Evolutionary conservation across 495 filamentous ascomycete species (phyloP).

Genomic region (Endocarpon pusillum): DNA sequence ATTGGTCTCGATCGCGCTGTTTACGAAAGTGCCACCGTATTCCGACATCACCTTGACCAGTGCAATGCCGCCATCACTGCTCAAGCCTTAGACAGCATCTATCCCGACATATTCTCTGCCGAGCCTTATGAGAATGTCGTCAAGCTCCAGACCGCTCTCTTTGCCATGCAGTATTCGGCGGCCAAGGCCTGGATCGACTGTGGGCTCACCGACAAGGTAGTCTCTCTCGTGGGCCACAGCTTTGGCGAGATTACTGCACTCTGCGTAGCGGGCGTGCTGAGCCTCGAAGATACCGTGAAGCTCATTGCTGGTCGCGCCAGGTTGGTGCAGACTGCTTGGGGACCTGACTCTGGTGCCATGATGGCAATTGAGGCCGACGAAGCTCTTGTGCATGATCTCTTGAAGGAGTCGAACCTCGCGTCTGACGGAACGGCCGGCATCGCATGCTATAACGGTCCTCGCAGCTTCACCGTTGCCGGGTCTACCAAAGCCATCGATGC

Average conservation of each 20-base stretch:
- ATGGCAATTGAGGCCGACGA: constrained; percentile 25
- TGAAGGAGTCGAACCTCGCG: neutral
- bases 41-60: constrained; percentile 24
- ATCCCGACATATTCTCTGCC: constrained; percentile 30
- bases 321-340: constrained; percentile 30
- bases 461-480: constrained; percentile 8
- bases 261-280: constrained; percentile 20
- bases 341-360: constrained; percentile 31
- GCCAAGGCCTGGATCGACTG: constrained; percentile 23
- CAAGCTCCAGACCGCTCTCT: constrained; percentile 22
- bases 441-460: constrained; percentile 9
- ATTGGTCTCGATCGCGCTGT: constrained; percentile 24
- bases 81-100: constrained; percentile 21
- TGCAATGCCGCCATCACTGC: constrained; percentile 13
- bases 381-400: constrained; percentile 4
- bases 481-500: constrained; percentile 5
- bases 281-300: constrained; percentile 19
- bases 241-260: constrained; percentile 31
- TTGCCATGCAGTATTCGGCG: constrained; percentile 23
- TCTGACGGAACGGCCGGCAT: constrained; percentile 3
- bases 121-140: constrained; percentile 22
- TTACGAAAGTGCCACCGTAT: constrained; percentile 17
- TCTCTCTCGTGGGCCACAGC: constrained; percentile 32
- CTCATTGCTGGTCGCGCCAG: constrained; percentile 26
- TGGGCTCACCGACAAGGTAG: constrained; percentile 13